phyloP scores from a whole-genome alignment of 2,329 filamentous ascomycete genomes.

The Claviceps sp. region DNA sequence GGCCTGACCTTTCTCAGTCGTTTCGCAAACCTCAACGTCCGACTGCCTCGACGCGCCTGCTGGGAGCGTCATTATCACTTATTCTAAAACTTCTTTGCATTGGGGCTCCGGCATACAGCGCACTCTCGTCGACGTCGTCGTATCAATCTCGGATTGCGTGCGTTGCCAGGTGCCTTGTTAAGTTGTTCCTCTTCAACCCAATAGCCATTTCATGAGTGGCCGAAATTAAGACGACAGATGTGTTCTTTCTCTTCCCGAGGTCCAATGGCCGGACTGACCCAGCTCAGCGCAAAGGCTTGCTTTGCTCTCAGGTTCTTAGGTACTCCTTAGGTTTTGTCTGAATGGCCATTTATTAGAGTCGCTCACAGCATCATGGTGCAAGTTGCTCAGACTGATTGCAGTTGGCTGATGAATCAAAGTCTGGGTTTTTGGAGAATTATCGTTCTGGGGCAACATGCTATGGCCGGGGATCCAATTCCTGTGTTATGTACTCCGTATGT shows the following conservation, averaged over 20 bases:
- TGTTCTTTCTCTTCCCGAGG: background rate
- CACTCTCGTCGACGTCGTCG: background rate
- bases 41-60: background rate
- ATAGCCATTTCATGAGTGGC: background rate
- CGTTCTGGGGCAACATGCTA: no score
- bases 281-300: background rate
- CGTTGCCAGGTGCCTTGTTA: conserved; percentile 2
- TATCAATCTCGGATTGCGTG: background rate
- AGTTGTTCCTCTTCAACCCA: background rate
- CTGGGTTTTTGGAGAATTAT: no score
- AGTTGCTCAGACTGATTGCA: background rate
- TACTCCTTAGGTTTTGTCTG: background rate
- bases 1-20: background rate
- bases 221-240: background rate
- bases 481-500: no score
- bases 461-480: no score
- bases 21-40: background rate
- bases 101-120: background rate
- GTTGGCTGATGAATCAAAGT: no score
- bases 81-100: background rate
- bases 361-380: conserved; percentile 1
- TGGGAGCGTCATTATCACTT: background rate
- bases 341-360: background rate
- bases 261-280: no score
- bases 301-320: background rate